A percentile compares a stretch with the other conserved stretches of the same genome.
Conservation (phyloP, 352 stramenopile species). For the Phytopythium mirpurense region DNA sequence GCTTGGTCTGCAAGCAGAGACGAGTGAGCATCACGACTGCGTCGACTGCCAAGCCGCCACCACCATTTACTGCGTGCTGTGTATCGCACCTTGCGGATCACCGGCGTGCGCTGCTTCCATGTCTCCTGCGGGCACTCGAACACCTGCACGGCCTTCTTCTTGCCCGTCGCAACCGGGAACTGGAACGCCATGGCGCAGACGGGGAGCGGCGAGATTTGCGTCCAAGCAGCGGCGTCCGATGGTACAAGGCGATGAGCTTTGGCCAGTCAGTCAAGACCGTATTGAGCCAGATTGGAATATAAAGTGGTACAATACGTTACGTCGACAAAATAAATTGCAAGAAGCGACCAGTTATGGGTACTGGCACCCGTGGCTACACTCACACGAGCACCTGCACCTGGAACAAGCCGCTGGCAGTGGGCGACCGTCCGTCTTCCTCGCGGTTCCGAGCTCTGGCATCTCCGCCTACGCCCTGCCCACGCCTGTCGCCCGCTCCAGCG, state of each 20-base stretch:
- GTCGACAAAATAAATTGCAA: no score
- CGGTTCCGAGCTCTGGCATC: neutral
- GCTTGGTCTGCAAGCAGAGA: slow-evolving; percentile 10
- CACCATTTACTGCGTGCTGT: no score
- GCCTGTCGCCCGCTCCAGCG: neutral
- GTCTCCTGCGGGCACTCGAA: slow-evolving; percentile 71
- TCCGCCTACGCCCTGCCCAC: neutral
- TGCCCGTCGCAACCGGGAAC: slow-evolving; percentile 68
- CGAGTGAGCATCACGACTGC: no score
- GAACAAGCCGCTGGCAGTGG: slow-evolving; percentile 36
- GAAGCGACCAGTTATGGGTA: no score
- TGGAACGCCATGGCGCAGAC: slow-evolving; percentile 45
- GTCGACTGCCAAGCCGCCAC: no score
- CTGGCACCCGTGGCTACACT: neutral
- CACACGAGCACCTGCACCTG: slow-evolving; percentile 64
- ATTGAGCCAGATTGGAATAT: no score
- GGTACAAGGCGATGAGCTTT: no score
- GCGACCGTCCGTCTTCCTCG: neutral
- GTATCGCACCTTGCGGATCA: slow-evolving; percentile 16
- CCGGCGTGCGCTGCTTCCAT: slow-evolving; percentile 52
- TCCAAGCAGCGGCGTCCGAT: no score
- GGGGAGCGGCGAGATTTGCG: no score
- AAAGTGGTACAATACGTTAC: no score
- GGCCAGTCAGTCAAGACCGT: no score
- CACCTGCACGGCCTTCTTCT: slow-evolving; percentile 75